phyloP scores from a whole-genome alignment of 169 alveolate genomes.

The Babesia caballi region DNA sequence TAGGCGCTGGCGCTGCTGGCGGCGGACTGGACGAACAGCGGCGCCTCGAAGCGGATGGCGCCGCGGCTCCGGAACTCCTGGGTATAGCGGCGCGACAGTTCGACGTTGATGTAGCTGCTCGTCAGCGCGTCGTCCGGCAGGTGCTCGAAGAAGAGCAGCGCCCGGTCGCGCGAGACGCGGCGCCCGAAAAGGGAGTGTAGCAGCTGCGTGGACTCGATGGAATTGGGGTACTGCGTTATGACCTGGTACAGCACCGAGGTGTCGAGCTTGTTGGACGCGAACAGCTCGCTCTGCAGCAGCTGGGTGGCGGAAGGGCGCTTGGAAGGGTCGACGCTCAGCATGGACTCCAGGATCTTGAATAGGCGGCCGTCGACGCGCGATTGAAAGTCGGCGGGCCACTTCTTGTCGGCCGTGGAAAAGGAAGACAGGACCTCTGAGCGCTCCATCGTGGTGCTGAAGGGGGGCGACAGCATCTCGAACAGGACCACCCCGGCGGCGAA shows the following conservation, averaged over 20 bases:
- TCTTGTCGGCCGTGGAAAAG: constrained; percentile 53
- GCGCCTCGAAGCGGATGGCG: constrained; percentile 41
- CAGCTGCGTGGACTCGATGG: constrained; percentile 71
- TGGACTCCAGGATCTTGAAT: constrained; percentile 64
- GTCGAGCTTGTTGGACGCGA: constrained; percentile 63
- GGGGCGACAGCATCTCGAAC: constrained; percentile 82
- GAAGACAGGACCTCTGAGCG: constrained; percentile 72
- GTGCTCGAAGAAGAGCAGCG: constrained; percentile 26
- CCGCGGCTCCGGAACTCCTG: constrained; percentile 62
- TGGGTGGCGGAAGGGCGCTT: constrained; percentile 72
- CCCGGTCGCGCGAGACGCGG: constrained; percentile 30
- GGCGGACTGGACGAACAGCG: constrained; percentile 7
- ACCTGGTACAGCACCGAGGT: constrained; percentile 64
- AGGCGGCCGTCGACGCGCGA: constrained; percentile 60
- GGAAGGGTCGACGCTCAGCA: constrained; percentile 69
- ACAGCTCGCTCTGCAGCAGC: constrained; percentile 68
- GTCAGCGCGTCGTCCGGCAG: constrained; percentile 7
- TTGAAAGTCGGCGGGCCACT: constrained; percentile 71
- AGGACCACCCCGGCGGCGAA: constrained; percentile 82
- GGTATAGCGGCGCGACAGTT: constrained; percentile 41
- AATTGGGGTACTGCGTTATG: constrained; percentile 68
- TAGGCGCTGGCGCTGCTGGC: not conserved
- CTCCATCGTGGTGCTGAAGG: constrained; percentile 80
- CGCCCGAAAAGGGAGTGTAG: constrained; percentile 68
- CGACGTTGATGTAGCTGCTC: constrained; percentile 58